phyloP scores from a whole-genome alignment of 176 grass and related monocot species.

The Cenchrus purpureus region DNA sequence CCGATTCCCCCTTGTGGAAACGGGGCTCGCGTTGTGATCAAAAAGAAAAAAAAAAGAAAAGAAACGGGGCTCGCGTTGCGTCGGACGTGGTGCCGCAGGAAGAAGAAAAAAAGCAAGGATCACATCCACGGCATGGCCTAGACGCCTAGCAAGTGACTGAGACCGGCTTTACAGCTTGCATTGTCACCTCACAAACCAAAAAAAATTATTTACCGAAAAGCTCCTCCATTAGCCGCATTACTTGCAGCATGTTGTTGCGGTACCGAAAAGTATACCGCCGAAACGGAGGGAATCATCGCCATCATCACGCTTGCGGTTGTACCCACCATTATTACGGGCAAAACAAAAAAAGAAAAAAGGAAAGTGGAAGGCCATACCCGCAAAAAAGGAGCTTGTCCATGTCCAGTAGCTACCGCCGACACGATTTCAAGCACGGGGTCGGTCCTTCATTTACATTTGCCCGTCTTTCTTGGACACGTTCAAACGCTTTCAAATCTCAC shows the following conservation, averaged over 20 bases:
- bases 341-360: neutral
- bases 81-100: neutral
- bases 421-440: conserved; percentile 21
- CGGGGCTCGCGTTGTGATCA: neutral
- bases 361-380: neutral
- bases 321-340: neutral
- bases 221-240: neutral
- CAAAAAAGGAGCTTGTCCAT: neutral
- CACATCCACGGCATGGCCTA: conserved; percentile 20
- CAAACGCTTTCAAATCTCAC: neutral
- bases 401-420: neutral
- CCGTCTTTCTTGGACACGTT: neutral
- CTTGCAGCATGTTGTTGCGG: neutral
- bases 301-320: neutral
- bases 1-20: neutral
- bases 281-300: neutral
- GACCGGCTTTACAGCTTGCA: neutral
- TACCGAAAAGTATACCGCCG: neutral
- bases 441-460: neutral
- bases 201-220: neutral
- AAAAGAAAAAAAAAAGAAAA: no score
- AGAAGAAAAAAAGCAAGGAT: neutral
- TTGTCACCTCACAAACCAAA: neutral
- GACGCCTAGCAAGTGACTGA: neutral
- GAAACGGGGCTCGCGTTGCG: neutral